phyloP scores from a whole-genome alignment of 2,329 filamentous ascomycete species.

The Phialophora tarda region DNA sequence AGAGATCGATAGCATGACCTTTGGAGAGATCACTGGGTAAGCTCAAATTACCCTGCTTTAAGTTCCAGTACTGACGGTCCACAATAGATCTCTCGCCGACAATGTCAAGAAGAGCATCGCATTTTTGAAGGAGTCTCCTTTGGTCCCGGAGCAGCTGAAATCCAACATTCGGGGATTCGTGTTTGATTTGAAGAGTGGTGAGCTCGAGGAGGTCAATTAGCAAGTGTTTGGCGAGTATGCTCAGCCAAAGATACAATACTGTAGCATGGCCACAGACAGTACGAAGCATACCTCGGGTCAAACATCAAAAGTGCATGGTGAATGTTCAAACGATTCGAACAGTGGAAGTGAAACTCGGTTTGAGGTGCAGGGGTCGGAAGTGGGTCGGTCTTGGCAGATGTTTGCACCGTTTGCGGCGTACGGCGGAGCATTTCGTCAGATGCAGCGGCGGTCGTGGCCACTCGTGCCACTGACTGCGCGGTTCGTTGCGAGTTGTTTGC shows the following conservation, averaged over 20 bases:
- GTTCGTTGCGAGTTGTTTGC: slow-evolving; percentile 6
- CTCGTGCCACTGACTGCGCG: neutral
- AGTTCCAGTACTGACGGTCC: neutral
- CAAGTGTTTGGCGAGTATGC: neutral
- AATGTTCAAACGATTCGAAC: neutral
- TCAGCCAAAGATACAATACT: neutral
- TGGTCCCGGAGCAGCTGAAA: slow-evolving; percentile 20
- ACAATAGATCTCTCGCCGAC: slow-evolving; percentile 17
- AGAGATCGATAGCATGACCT: slow-evolving; percentile 21
- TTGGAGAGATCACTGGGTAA: slow-evolving; percentile 26
- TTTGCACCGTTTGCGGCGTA: neutral
- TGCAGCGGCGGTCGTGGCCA: neutral
- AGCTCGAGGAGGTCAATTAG: slow-evolving; percentile 21
- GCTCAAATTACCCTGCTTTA: neutral
- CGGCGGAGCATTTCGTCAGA: neutral
- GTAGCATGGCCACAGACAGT: neutral
- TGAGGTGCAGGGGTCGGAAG: neutral
- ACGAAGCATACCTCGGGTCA: neutral
- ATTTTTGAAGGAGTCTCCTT: slow-evolving; percentile 22
- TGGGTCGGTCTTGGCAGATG: neutral
- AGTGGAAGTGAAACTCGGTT: neutral
- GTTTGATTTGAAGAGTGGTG: slow-evolving; percentile 25
- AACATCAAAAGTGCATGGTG: neutral
- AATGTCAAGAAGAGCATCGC: slow-evolving; percentile 28
- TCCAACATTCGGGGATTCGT: slow-evolving; percentile 22